Evolutionary conservation across 2,329 filamentous ascomycete genomes (phyloP), one percentile per base, ranked within the genome.

Genomic region (Fusarium redolens): DNA sequence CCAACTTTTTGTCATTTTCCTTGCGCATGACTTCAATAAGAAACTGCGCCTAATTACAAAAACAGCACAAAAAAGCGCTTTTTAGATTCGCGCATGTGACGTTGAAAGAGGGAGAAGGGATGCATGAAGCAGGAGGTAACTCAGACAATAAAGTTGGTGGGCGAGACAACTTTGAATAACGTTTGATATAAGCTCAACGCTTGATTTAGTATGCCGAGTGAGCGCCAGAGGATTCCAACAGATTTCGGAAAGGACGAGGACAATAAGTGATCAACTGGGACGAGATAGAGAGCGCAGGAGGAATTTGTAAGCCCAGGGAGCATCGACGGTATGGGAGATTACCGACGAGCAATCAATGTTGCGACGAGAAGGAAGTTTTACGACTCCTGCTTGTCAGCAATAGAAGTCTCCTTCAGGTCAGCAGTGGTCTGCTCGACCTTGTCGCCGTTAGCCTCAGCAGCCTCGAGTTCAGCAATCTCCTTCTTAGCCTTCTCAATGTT

Each of bases 401-500:
- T 78, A 45, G 86, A 84, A 62, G 83, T 81, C 73, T 88, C 83
- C 83, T 89, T 85, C 64, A 89, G 82, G 62, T 84, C 85, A 59
- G 85, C 81, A 56, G 86, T 85, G 61, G 85, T 85, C 68, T 88
- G 87, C 44, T 88, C 90, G 59, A 90, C 87, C 69, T 85, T 85
- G 72, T 87, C 85, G 69, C 81, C 86, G 79, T 85, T 85, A 74
- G 83, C 83, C 72, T 86, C 86, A 69, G 83, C 85, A 60, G 85
- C 83, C 78, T 98, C 96, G 62, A 98, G 90, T 76, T 92, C 91
- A 81, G 95, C 94, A 72, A 99, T 97, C 83, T 98, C 95, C 84
- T 96, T 96, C 87, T 97, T 93, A 69, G 96, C 96, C 85, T 98
- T 97, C 73, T 94, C 93, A 69, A 98, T 92, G 87, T 99, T 99